Evolutionary conservation across 1,139 yeast genomes (phyloP).

Genomic region (Debaryomyces subglobosus): DNA sequence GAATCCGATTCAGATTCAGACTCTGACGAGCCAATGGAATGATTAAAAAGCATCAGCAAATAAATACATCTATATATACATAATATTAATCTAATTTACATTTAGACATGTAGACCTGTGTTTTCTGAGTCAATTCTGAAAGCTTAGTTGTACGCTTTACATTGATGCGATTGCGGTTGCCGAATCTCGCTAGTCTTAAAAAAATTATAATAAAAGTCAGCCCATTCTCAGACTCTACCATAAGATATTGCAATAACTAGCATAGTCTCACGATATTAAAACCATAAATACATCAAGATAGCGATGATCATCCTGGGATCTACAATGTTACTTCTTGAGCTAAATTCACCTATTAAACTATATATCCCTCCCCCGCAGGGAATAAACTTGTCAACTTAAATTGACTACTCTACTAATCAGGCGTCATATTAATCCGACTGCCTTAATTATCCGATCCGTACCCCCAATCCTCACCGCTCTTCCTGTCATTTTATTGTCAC

Average conservation of each 20-base stretch:
- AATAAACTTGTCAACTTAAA: no score
- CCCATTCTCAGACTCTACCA: not conserved
- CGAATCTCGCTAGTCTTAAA: not conserved
- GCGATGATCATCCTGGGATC: not conserved
- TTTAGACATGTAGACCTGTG: not conserved
- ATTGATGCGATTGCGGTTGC: no score
- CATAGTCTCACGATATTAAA: not conserved
- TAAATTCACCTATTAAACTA: not conserved
- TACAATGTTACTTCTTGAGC: not conserved
- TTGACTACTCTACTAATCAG: not conserved
- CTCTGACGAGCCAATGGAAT: conserved; percentile 14
- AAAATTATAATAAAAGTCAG: not conserved
- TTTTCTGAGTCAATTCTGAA: not conserved
- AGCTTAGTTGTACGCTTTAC: no score
- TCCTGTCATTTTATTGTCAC: not conserved
- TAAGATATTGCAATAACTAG: not conserved
- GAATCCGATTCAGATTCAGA: conserved; percentile 12
- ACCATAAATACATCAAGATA: not conserved
- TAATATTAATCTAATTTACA: not conserved
- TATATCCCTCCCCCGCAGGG: not conserved
- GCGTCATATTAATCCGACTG: not conserved
- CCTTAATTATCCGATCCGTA: not conserved
- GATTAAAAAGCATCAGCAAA: not conserved
- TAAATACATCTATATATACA: not conserved
- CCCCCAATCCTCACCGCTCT: not conserved